Evolutionary conservation across 345 rosid species (phyloP).

Genomic region (Draba incana): DNA sequence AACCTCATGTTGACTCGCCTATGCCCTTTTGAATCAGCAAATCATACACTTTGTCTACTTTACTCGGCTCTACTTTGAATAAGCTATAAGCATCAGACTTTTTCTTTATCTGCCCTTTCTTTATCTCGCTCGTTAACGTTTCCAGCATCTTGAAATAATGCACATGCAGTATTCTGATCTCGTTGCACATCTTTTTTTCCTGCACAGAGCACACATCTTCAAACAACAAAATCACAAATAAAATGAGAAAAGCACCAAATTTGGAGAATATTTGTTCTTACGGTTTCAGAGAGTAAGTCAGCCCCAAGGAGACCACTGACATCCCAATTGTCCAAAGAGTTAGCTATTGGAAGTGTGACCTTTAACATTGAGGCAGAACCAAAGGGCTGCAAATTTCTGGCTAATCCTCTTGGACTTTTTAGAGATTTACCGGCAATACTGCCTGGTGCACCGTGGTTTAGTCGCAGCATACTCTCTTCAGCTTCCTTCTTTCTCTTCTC

Average conservation of each 20-base stretch:
- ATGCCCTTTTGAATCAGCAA: slow-evolving; percentile 73
- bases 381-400: slow-evolving; percentile 50
- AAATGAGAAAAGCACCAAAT: slow-evolving; percentile 2
- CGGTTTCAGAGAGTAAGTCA: slow-evolving; percentile 72
- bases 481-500: slow-evolving; percentile 72
- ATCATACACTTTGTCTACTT: slow-evolving; percentile 83
- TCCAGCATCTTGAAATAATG: slow-evolving; percentile 87
- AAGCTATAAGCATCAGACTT: slow-evolving; percentile 82
- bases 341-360: slow-evolving; percentile 39
- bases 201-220: slow-evolving; percentile 45
- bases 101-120: slow-evolving; percentile 63
- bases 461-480: slow-evolving; percentile 57
- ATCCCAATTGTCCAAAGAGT: slow-evolving; percentile 68
- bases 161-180: slow-evolving; percentile 72
- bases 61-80: slow-evolving; percentile 76
- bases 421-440: slow-evolving; percentile 63
- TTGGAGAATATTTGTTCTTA: slow-evolving; percentile 43
- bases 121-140: slow-evolving; percentile 59
- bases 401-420: slow-evolving; percentile 56
- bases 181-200: slow-evolving; percentile 77
- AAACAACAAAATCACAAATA: background rate
- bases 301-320: slow-evolving; percentile 71
- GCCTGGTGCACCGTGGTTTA: slow-evolving; percentile 54
- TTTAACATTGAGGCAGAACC: slow-evolving; percentile 50
- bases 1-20: slow-evolving; percentile 35